phyloP scores from a whole-genome alignment of 345 rosid genomes.

The Eucalyptus dawsonii region DNA sequence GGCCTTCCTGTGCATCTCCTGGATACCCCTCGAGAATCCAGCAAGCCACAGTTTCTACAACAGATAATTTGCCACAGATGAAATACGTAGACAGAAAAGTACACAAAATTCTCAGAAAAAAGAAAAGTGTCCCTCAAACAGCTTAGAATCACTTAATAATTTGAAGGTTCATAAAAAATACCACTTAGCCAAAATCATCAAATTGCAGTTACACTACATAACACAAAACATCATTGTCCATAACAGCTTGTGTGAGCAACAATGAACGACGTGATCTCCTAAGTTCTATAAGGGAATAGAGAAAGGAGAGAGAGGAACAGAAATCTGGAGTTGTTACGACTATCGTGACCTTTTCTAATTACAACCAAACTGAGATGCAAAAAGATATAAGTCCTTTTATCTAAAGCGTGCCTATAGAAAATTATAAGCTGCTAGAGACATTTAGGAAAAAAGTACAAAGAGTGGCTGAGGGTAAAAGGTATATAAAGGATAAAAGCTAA shows the following conservation, averaged over 20 bases:
- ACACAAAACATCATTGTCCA: not conserved
- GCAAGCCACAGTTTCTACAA: conserved; percentile 98
- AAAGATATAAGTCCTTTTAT: not conserved
- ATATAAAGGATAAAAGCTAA: not conserved
- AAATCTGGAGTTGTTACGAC: not conserved
- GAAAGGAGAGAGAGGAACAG: not conserved
- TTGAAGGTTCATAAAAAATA: not conserved
- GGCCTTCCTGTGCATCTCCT: conserved; percentile 99
- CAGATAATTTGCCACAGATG: not conserved
- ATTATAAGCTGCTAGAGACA: not conserved
- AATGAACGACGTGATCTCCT: not conserved
- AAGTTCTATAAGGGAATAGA: not conserved
- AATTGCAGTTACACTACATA: not conserved
- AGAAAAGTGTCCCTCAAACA: not conserved
- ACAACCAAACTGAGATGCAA: not conserved
- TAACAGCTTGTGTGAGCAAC: not conserved
- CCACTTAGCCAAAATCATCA: not conserved
- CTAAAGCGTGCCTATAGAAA: not conserved
- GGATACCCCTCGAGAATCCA: conserved; percentile 98
- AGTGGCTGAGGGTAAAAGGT: not conserved
- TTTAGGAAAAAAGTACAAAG: not conserved
- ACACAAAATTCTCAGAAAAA: not conserved
- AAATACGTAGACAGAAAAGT: not conserved
- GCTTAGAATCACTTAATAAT: not conserved
- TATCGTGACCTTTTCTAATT: not conserved